Evolutionary conservation across 139 green algal species (phyloP).

Genomic region (Eudorina sp.): DNA sequence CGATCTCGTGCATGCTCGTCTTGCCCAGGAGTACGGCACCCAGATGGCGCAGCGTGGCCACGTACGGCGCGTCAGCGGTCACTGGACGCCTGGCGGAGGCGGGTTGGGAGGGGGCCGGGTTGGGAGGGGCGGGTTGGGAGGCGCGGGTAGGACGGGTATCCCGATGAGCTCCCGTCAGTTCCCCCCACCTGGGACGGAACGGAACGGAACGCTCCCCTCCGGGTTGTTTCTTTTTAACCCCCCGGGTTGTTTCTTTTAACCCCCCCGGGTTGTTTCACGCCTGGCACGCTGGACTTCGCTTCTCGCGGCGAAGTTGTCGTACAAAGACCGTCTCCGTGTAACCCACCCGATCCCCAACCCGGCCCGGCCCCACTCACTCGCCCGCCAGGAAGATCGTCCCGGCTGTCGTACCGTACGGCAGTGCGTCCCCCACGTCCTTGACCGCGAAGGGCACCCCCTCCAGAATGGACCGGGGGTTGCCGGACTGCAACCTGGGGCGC

Average conservation of each 20-base stretch:
- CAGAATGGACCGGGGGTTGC: conserved; percentile 71
- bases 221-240: no score
- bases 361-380: conserved; percentile 16
- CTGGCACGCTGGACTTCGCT: no score
- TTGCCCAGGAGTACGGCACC: conserved; percentile 87
- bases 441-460: conserved; percentile 89
- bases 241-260: no score
- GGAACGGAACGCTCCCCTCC: no score
- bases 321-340: no score
- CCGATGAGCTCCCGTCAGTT: no score
- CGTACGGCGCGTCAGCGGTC: conserved; percentile 54
- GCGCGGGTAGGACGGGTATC: no score
- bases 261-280: no score
- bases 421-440: conserved; percentile 84
- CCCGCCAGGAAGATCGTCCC: conserved; percentile 78
- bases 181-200: no score
- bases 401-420: conserved; percentile 78
- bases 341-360: no score
- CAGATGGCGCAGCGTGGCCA: conserved; percentile 64
- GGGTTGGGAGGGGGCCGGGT: background rate
- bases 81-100: conserved; percentile 20
- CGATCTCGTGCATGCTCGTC: conserved; percentile 82
- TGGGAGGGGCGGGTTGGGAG: no score
- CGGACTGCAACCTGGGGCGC: conserved; percentile 40
- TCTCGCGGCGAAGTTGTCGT: no score